A percentile compares a stretch with the other conserved stretches of the same genome.
phyloP scores from a whole-genome alignment of 805 yeast genomes.

The Schwanniomyces pseudopolymorphus region DNA sequence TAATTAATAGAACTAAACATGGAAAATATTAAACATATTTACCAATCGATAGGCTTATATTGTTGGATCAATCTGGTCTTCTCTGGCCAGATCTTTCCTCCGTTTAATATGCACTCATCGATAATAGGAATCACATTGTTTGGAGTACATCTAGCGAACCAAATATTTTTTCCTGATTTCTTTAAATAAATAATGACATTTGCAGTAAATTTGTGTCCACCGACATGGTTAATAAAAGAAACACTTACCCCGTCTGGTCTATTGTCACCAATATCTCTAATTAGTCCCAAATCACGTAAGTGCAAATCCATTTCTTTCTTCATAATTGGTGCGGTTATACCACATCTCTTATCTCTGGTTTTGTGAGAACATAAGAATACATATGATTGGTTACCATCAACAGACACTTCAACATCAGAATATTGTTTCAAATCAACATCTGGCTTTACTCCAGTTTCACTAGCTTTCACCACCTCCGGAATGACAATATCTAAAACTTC shows the following conservation, averaged over 20 bases:
- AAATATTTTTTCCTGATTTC: constrained; percentile 66
- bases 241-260: constrained; percentile 75
- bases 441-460: constrained; percentile 4
- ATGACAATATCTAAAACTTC: constrained; percentile 45
- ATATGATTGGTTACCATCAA: constrained; percentile 37
- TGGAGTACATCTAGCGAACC: constrained; percentile 89
- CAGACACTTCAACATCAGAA: constrained; percentile 32
- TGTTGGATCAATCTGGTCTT: constrained; percentile 61
- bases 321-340: constrained; percentile 89
- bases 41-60: constrained; percentile 56
- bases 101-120: constrained; percentile 69
- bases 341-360: constrained; percentile 91
- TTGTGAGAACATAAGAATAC: constrained; percentile 84
- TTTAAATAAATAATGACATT: constrained; percentile 76
- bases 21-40: neutral
- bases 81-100: constrained; percentile 70
- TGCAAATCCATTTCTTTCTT: constrained; percentile 73
- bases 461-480: constrained; percentile 30
- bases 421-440: constrained; percentile 8
- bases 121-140: constrained; percentile 69
- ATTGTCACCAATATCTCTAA: constrained; percentile 74
- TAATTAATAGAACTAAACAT: neutral
- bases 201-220: constrained; percentile 95
- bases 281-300: constrained; percentile 67
- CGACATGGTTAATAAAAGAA: constrained; percentile 78